Evolutionary conservation across 2,329 filamentous ascomycete species (phyloP).

Genomic region (Hymenoscyphus infarciens): DNA sequence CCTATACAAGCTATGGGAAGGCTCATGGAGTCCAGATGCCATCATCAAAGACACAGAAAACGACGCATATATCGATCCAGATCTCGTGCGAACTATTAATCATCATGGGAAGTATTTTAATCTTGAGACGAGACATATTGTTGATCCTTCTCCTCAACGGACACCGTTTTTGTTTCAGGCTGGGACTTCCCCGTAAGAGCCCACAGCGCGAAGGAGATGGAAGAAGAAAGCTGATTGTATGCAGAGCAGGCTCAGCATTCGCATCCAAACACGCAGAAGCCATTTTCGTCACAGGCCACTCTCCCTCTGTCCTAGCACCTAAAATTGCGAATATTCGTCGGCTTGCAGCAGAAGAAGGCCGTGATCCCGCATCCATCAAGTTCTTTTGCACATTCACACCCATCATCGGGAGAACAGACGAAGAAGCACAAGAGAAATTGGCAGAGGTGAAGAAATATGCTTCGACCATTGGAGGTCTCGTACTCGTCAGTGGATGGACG

Average conservation of each 20-base stretch:
- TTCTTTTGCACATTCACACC: constrained; percentile 63
- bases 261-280: constrained; percentile 67
- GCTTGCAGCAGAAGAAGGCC: constrained; percentile 49
- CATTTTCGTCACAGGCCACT: constrained; percentile 64
- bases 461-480: constrained; percentile 61
- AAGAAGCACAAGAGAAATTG: constrained; percentile 62
- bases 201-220: not conserved
- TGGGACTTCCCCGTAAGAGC: constrained; percentile 56
- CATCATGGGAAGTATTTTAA: constrained; percentile 61
- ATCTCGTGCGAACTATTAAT: constrained; percentile 59
- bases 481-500: constrained; percentile 71
- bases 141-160: constrained; percentile 62
- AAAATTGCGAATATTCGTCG: constrained; percentile 60
- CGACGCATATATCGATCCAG: constrained; percentile 47
- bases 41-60: constrained; percentile 41
- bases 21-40: constrained; percentile 57
- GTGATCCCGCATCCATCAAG: constrained; percentile 60
- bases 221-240: not conserved
- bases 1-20: constrained; percentile 64
- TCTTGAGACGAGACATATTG: constrained; percentile 61
- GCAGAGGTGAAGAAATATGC: constrained; percentile 59
- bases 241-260: constrained; percentile 59
- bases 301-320: constrained; percentile 55
- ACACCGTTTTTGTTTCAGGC: constrained; percentile 69
- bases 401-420: constrained; percentile 61